A percentile compares a stretch with the other conserved stretches of the same genome.
Evolutionary conservation across 768 basidiomycete genomes (phyloP).

Genomic region (Pleurotus tuber-regium): DNA sequence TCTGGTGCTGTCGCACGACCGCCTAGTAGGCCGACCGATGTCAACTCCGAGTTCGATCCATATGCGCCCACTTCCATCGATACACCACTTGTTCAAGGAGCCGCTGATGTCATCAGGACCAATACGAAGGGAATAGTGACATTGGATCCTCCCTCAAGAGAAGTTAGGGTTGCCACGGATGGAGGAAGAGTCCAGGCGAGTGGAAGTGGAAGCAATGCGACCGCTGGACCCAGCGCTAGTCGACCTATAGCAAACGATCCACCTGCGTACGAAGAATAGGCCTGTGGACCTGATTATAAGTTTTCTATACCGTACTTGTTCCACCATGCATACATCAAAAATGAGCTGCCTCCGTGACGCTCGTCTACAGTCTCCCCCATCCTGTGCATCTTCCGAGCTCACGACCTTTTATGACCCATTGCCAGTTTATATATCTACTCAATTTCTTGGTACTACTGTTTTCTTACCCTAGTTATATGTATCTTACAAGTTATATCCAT

Average conservation of each 20-base stretch:
- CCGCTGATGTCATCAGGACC: background rate
- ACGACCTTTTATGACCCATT: too few relatives aligned
- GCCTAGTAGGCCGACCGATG: background rate
- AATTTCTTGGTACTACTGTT: too few relatives aligned
- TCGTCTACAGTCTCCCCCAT: too few relatives aligned
- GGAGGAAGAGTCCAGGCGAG: constrained; percentile 2
- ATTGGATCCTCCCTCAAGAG: constrained; percentile 7
- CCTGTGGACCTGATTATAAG: background rate
- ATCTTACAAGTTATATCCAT: too few relatives aligned
- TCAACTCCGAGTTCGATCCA: background rate
- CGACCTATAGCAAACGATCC: background rate
- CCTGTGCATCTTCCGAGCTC: too few relatives aligned
- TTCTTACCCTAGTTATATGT: too few relatives aligned
- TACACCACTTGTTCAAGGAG: constrained; percentile 5
- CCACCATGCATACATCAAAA: too few relatives aligned
- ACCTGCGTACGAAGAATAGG: constrained; percentile 7
- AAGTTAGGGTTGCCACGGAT: constrained; percentile 8
- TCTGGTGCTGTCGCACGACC: background rate
- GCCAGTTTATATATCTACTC: too few relatives aligned
- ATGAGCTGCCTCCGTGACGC: too few relatives aligned
- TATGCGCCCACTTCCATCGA: constrained; percentile 5
- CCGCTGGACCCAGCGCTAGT: background rate
- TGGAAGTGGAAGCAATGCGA: background rate
- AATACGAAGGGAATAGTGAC: constrained; percentile 8
- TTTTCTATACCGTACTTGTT: too few relatives aligned